These are phyloP conservation scores for Xylariaceae sp. DNA, from an alignment of 2,329 filamentous ascomycete genomes.

Conservation along the genomic window DNA sequence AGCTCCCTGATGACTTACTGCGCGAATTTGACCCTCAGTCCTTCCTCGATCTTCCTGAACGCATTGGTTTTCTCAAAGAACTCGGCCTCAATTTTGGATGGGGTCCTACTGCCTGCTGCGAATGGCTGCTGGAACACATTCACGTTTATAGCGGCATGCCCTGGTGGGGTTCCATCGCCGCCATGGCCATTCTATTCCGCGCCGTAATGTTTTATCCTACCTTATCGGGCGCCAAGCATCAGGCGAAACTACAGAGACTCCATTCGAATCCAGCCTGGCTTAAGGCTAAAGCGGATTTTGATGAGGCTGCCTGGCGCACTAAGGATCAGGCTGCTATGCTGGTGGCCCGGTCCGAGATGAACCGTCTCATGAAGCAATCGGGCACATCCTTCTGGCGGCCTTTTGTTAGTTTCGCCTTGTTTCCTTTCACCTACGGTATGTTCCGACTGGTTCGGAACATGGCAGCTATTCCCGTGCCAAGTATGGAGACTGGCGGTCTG, in stretches of 20 bases:
- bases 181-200: constrained; percentile 70
- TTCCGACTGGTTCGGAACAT: constrained; percentile 81
- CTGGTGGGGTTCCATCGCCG: constrained; percentile 80
- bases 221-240: constrained; percentile 64
- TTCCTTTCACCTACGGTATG: constrained; percentile 78
- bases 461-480: constrained; percentile 79
- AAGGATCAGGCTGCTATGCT: constrained; percentile 55
- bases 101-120: constrained; percentile 75
- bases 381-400: constrained; percentile 60
- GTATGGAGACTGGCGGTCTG: constrained; percentile 71
- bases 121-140: constrained; percentile 81
- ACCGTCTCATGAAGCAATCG: constrained; percentile 55
- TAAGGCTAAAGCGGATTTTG: constrained; percentile 57
- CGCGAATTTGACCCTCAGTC: constrained; percentile 13
- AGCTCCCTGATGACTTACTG: constrained; percentile 32
- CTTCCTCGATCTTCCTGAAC: constrained; percentile 70
- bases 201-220: constrained; percentile 69
- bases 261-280: constrained; percentile 60
- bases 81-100: constrained; percentile 88
- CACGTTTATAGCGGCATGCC: constrained; percentile 78
- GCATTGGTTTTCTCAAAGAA: constrained; percentile 80
- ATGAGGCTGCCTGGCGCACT: constrained; percentile 43
- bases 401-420: constrained; percentile 60
- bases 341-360: constrained; percentile 54
- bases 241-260: constrained; percentile 66